Conservation (phyloP, 2,329 filamentous ascomycete species). For the Fonsecaea multimorphosa region DNA sequence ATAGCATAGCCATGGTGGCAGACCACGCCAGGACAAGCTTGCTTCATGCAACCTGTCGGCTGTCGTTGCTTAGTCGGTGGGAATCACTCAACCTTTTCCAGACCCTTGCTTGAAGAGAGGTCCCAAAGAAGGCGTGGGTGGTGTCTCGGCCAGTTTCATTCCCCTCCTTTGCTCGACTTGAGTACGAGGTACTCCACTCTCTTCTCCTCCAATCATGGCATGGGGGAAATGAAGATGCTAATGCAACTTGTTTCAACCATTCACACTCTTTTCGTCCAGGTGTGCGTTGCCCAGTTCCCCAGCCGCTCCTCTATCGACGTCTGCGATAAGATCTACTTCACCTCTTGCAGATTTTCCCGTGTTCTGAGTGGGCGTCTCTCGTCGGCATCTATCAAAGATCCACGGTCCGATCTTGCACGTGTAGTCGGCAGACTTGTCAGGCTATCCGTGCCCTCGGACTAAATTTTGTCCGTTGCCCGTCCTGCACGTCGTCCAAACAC, state of each 20-base stretch:
- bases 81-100: not conserved
- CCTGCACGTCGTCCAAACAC: not conserved
- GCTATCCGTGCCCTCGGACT: constrained; percentile 10
- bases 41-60: not conserved
- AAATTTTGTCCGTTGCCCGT: constrained; percentile 21
- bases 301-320: not conserved
- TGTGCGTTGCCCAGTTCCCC: not conserved
- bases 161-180: not conserved
- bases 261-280: constrained; percentile 4
- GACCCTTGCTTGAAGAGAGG: not conserved
- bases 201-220: constrained; percentile 12
- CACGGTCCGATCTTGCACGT: not conserved
- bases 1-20: constrained; percentile 9
- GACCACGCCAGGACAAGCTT: not conserved
- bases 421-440: not conserved
- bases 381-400: not conserved
- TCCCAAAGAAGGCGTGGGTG: not conserved
- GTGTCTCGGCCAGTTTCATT: constrained; percentile 6
- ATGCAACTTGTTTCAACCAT: constrained; percentile 14
- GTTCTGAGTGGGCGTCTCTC: not conserved
- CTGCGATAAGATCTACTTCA: not conserved
- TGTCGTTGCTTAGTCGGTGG: not conserved
- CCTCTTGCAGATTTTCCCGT: not conserved
- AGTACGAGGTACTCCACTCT: not conserved
- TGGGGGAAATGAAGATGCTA: constrained; percentile 6